Evolutionary conservation across 306 rosid genomes (phyloP), one percentile per base, ranked within the genome.

Genomic region (Cucurbita moschata): DNA sequence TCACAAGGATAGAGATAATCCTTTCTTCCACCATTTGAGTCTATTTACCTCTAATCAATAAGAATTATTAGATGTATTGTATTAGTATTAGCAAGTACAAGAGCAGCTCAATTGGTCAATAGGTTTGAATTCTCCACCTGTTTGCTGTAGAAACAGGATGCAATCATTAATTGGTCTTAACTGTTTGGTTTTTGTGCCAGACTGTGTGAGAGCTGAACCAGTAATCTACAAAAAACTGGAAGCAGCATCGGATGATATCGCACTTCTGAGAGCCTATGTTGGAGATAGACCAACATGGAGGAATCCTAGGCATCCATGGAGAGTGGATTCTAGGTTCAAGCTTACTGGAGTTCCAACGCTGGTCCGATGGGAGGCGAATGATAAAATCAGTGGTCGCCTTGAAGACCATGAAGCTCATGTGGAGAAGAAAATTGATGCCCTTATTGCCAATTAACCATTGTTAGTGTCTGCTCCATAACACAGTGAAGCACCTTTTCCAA

Each of bases 161-260:
- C 58, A 10, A 8, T 55, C 60, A 18, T 55, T 30, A 53, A 53
- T 53, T 53, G 13, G 11, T 46, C 2, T 19, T 35, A 13, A 26
- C 26, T 55, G 46, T 58, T 55, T 73, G 70, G 71, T 15, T 64
- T 26, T 4, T 62, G 47, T 83, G 2, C 7, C 79, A 94, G 97
- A 94, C 81, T 94, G 98, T 79, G 96, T 83, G 75, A 87, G 92
- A 82, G 96, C 92, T 40, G 98, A 90, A 78, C 98, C 98, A 18
- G 90, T 84, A 38, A 90, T 87, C 80, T 84, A 78, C 88, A 87
- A 87, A 81, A 90, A 82, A 83, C 87, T 94, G 12, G 95, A 90
- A 82, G 77, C 87, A 23, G 57, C 84, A 35, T 12, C 86, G 4
- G 89, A 82, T 50, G 86, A 87, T 50, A 80, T 90, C 23, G 92